These are phyloP conservation scores for Dothistroma pini DNA, from an alignment of 2,329 filamentous ascomycete genomes.

Conservation along the genomic window DNA sequence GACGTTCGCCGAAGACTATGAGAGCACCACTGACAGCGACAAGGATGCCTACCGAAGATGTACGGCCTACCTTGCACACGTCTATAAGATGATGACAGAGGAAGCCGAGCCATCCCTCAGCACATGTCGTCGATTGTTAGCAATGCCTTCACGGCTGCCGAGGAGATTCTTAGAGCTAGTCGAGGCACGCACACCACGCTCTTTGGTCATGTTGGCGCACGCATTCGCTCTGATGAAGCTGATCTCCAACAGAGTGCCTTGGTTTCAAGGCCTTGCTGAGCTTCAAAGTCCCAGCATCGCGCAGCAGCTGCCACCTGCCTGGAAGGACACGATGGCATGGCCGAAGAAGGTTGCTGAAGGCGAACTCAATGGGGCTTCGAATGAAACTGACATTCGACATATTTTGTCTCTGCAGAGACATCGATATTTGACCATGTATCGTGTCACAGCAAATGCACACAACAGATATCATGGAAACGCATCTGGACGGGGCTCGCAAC, in stretches of 20 bases:
- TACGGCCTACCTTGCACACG: constrained; percentile 24
- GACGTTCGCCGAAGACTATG: constrained; percentile 23
- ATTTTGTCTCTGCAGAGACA: constrained; percentile 7
- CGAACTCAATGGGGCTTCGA: constrained; percentile 6
- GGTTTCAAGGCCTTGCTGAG: constrained; percentile 27
- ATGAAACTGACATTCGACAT: constrained; percentile 14
- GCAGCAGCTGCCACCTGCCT: constrained; percentile 18
- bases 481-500: too few species aligned
- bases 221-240: constrained; percentile 28
- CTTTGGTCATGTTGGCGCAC: constrained; percentile 25
- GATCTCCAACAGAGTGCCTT: constrained; percentile 22
- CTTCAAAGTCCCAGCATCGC: constrained; percentile 23
- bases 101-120: constrained; percentile 17
- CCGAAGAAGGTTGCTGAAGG: constrained; percentile 20
- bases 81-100: constrained; percentile 25
- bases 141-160: constrained; percentile 27
- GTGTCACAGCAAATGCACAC: too few species aligned
- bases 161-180: constrained; percentile 25
- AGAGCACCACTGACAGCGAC: constrained; percentile 20
- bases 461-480: too few species aligned
- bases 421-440: background rate
- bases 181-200: constrained; percentile 23
- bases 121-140: constrained; percentile 25
- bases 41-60: constrained; percentile 19
- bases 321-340: constrained; percentile 25